Evolutionary conservation across 176 grass and related monocot species (phyloP), one percentile per base, ranked within the genome.

Genomic region (Musa beccarii): DNA sequence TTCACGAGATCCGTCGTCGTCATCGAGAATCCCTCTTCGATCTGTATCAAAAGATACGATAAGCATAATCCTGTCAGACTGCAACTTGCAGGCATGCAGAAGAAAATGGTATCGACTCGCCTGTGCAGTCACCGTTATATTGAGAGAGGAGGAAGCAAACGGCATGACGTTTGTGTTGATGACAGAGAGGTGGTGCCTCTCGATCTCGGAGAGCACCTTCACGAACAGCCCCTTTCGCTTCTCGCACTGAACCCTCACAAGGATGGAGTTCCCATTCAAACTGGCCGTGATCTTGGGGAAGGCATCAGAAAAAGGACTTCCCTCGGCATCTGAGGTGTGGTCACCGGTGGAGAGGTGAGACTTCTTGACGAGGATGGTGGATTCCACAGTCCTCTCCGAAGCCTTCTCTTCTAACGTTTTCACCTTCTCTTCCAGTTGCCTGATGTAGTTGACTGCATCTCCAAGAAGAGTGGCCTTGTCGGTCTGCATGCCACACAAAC

Each of bases 401-500:
- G 88, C 83, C 73, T 83, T 88, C 1, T 85, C 85, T 76, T 99
- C 91, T 10, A 99, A 79, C 52, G 74, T 75, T 54, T 81, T 82
- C 54, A 99, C 83, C 79, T 95, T 88, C 10, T 99, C 88, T 76
- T 99, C 88, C 59, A 99, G 91, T 63, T 87, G 79, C 71, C 84
- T 94, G 53, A 99, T 83, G 79, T 99, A 92, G 66, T 89, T 94
- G 73, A 99, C 92, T 50, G 96, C 96, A 86, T 94, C 96, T 59
- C 96, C 86, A n/a, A 99, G 86, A 66, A 99, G 88, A 0, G 91
- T 89, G 21, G 96, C 96, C 89, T 99, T 99, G 85, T 99, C 96
- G 80, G 94, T 95, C 96, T 96, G 62, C 62, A 67, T 16, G 1
- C 34, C 34, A 43, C 34, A 43, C 34, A 43, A 43, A 43, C 34